Evolutionary conservation across 1,284 basidiomycete species (phyloP).

Genomic region (Stereum hirsutum): DNA sequence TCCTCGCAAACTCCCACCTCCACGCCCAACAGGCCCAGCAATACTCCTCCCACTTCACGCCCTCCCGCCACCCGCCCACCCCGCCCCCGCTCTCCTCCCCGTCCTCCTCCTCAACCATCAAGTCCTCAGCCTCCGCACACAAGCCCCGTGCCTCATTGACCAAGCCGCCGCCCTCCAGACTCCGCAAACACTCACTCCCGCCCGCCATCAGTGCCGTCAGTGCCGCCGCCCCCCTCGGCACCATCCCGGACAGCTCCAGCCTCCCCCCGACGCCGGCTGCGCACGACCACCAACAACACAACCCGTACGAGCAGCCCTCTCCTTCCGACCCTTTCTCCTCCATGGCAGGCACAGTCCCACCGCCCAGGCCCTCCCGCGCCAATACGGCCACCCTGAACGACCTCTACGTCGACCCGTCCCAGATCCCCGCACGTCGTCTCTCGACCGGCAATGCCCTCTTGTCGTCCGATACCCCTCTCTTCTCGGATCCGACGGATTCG

Average conservation of each 20-base stretch:
- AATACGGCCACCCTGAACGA: constrained; percentile 75
- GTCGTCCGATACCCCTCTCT: constrained; percentile 27
- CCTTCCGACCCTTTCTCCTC: constrained; percentile 20
- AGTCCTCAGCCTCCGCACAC: constrained; percentile 10
- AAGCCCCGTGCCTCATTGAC: constrained; percentile 47
- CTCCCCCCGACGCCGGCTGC: no score
- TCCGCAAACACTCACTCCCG: constrained; percentile 40
- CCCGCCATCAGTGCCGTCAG: no score
- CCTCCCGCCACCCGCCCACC: constrained; percentile 45
- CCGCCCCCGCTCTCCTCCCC: constrained; percentile 30
- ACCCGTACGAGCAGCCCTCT: constrained; percentile 42
- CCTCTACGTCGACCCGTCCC: constrained; percentile 37
- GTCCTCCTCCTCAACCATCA: constrained; percentile 20
- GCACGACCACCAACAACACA: no score
- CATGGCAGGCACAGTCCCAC: constrained; percentile 36
- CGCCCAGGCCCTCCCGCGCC: constrained; percentile 69
- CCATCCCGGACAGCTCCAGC: constrained; percentile 20
- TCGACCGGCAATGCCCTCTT: constrained; percentile 34
- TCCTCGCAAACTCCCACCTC: constrained; percentile 51
- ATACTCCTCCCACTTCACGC: constrained; percentile 37
- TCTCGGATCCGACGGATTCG: constrained; percentile 15
- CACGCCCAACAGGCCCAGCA: constrained; percentile 43
- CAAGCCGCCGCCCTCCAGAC: constrained; percentile 36
- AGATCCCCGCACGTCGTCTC: constrained; percentile 36
- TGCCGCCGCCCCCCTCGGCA: constrained; percentile 14